Base-by-base conservation (phyloP, 805 yeast genomes). In the Hanseniaspora pseudoguilliermondii region DNA sequence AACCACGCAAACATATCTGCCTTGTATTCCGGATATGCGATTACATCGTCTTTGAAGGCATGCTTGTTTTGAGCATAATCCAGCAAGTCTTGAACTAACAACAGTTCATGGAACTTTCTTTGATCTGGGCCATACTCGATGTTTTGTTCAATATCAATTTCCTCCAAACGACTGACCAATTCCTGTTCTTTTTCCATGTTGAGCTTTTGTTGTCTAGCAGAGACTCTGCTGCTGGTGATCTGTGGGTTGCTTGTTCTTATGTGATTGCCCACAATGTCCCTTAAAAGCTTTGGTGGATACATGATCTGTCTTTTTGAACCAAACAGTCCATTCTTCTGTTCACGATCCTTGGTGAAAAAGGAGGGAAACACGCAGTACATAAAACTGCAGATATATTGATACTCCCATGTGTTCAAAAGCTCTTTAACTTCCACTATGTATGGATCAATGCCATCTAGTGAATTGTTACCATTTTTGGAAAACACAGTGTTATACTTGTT, bases 341-440 rank as follows among this genome's bases (percentile, higher is more conserved):
- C 44, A 46, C 58, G 38, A 10, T 39, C 49, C 39, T 39, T 55
- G 29, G 64, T 62, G n/a, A 53, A 58, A 43, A 56, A 66, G 6
- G 70, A 66, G 29, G 64, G 65, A 48, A 67, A 64, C 6, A 66
- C 69, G 53, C 63, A 64, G 50, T 65, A 64, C n/a, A 68, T 60
- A 68, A 71, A 69, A 18, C 65, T 60, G 11, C 68, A 59, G 25
- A 65, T 64, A 46, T 63, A 67, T 50, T 69, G 71, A 50, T 65
- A 69, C 21, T 60, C 57, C 71, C 70, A 68, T 9, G 60, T 57
- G 25, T 48, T 38, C 11, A 62, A 29, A 34, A 67, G 48, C 13
- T 55, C 23, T 2, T 43, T 42, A 4, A 55, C 34, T 25, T 54
- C 57, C 11, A 15, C 4, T 9, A 29, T n/a, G 18, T 23, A 3